Evolutionary conservation across 2,329 filamentous ascomycete species (phyloP), one percentile per base, ranked within the genome.

Genomic region (Dichotomopilus funicola): DNA sequence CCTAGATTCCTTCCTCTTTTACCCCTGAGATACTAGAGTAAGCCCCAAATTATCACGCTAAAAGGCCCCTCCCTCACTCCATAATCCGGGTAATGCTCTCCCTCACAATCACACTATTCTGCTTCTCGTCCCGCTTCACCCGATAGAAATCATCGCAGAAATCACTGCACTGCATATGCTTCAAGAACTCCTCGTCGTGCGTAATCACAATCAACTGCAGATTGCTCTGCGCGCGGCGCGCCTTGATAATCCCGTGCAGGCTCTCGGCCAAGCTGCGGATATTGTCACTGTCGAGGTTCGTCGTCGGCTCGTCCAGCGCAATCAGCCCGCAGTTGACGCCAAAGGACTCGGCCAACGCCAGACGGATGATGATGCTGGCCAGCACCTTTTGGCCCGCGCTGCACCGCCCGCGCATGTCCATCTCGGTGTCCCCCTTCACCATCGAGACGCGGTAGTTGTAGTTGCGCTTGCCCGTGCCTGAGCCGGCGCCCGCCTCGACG

Each of bases 361-460:
- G 82, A 1, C 94, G 91, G 70, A 99, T 96, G 72, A 99, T 95
- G 74, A 99, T 99, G 71, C 87, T 91, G 4, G 94, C 94, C 34
- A 99, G 82, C 34, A 99, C 92, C 72, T 95, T 96, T 70, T 99
- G 94, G 3, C 94, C 94, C 1, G 94, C 94, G 63, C 89, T 95
- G 78, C 94, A 99, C 54, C 94, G 89, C 1, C 94, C 95, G 60
- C 94, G 89, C 94, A 99, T 99, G 74, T 99, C 94, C 91, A 99
- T 96, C 72, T 99, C 94, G 0, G 88, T 89, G 66, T 95, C 91
- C 68, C 92, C 87, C 75, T 99, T 99, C 64, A 96, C 85, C 94
- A 99, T 99, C 72, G 89, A 91, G 5, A 99, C 87, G 47, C 94
- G 89, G 76, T 99, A 99, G 73, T 99, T 97, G 79, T 97, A 97